Base-by-base conservation (phyloP, 2,329 filamentous ascomycete genomes). In the Cladosporium sp. region DNA sequence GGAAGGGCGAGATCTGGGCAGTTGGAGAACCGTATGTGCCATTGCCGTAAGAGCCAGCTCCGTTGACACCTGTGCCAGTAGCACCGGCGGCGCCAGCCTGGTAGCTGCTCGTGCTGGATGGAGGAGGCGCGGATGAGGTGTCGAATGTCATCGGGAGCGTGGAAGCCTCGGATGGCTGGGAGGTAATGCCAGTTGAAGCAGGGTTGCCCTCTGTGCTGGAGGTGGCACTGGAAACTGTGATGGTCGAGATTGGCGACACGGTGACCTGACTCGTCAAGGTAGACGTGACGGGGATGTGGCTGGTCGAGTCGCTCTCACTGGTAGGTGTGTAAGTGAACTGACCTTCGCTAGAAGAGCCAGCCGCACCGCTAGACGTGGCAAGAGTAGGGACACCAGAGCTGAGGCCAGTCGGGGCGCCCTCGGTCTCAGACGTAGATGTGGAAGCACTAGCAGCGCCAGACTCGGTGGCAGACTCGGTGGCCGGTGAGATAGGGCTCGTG, bases 21-120 rank as follows among this genome's bases (percentile, higher is more conserved):
- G 65, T 38, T 14, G 60, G 54, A 11, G 67, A 26, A 26, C 59
- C 32, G 63, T 69, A 49, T 38, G 68, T 70, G 59, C 68, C 67
- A 52, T 71, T 70, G 11, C 49, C 44, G 12, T 55, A 18, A 32
- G 52, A 38, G 28, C 63, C 64, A 21, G 44, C 58, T 34, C 63
- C 49, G 4, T 26, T 30, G 61, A 54, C 54, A 14, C 47, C 66
- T 36, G 66, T 68, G 34, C 54, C 65, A 51, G 66, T 67, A 38
- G 67, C 65, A 4, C 67, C 68, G 30, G 67, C 58, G 21, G 62
- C 66, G 21, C 64, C 67, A 44, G 51, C 59, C 7, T 49, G 52
- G 52, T 52, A 60, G 65, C 66, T 68, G 66, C 70, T 68, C 30
- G 65, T 60, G 59, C 28, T 67, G 57, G 36, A 30, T 18, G 30